Conservation (phyloP, 2,329 filamentous ascomycete species). For the Aspergillus pseudotamarii region DNA sequence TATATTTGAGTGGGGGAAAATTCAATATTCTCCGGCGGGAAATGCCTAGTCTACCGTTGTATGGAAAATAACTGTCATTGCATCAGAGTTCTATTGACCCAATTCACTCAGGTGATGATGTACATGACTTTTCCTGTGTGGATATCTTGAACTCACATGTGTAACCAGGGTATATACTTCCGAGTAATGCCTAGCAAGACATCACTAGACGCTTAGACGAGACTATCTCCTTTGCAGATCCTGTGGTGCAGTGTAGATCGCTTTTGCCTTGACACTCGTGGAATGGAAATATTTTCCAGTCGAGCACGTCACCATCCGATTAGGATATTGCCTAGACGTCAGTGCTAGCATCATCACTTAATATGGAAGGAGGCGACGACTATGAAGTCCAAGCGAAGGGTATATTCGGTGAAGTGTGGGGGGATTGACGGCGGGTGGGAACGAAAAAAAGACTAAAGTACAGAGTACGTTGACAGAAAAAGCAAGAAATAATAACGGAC, state of each 20-base stretch:
- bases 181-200: background rate
- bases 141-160: background rate
- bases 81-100: background rate
- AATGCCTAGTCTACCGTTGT: background rate
- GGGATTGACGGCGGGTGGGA: constrained; percentile 3
- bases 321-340: background rate
- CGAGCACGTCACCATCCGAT: background rate
- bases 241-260: constrained; percentile 1
- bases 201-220: background rate
- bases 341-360: background rate
- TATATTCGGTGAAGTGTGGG: constrained; percentile 5
- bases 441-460: background rate
- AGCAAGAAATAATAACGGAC: background rate
- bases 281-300: constrained; percentile 3
- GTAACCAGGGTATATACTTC: background rate
- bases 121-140: no score
- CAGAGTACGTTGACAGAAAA: constrained; percentile 2
- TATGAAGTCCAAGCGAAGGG: background rate
- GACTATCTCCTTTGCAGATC: background rate
- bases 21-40: background rate
- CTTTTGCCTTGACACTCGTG: background rate
- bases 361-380: background rate
- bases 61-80: background rate
- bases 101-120: background rate
- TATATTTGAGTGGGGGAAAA: constrained; percentile 1